phyloP scores from a whole-genome alignment of 345 rosid genomes.

The Zanthoxylum bungeanum region DNA sequence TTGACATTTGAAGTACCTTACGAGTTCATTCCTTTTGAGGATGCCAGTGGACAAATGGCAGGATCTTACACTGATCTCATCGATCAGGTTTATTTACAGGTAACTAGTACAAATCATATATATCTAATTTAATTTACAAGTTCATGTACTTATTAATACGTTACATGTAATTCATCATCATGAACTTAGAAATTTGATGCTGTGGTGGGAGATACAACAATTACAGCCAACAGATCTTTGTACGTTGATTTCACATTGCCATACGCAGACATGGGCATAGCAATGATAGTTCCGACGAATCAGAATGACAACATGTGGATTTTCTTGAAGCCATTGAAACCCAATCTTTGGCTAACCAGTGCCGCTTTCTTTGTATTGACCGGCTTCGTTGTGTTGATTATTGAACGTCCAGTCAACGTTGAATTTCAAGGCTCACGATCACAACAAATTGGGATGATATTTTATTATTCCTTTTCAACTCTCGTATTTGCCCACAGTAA shows the following conservation, averaged over 20 bases:
- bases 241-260: constrained; percentile 50
- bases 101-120: neutral
- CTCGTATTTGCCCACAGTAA: constrained; percentile 6
- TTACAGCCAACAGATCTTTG: constrained; percentile 19
- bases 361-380: constrained; percentile 15
- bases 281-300: constrained; percentile 17
- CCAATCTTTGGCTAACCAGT: constrained; percentile 20
- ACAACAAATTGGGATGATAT: constrained; percentile 1
- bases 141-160: neutral
- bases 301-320: constrained; percentile 14
- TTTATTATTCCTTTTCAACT: constrained; percentile 13
- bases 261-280: constrained; percentile 22
- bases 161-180: neutral
- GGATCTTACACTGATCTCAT: constrained; percentile 29
- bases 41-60: neutral
- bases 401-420: neutral
- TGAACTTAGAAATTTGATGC: neutral
- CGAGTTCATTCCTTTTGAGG: constrained; percentile 19
- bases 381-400: constrained; percentile 30
- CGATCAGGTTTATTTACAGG: constrained; percentile 32
- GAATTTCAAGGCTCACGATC: neutral
- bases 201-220: neutral
- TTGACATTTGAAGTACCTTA: constrained; percentile 24
- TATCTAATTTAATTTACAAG: no score
- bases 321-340: constrained; percentile 24